A percentile compares a stretch with the other conserved stretches of the same genome.
Conservation (phyloP, 1,284 basidiomycete species). For the Rhizoctonia solani region DNA sequence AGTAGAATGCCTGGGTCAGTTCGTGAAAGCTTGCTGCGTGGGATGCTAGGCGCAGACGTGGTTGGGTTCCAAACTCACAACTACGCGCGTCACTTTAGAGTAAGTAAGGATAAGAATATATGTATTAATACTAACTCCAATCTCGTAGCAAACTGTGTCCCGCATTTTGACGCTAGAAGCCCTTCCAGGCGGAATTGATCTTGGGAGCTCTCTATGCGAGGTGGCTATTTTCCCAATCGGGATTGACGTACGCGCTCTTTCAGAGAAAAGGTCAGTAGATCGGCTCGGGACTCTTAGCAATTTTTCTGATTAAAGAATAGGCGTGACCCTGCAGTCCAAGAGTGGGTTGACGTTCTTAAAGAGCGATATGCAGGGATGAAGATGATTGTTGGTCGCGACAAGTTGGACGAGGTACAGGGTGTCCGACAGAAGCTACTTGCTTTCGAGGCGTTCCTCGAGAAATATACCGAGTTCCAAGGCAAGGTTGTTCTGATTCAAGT, state of each 20-base stretch:
- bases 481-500: slow-evolving; percentile 84
- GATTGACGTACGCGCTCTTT: slow-evolving; percentile 75
- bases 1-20: slow-evolving; percentile 33
- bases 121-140: slow-evolving; percentile 30
- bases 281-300: background rate
- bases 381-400: slow-evolving; percentile 84
- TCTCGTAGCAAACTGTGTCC: slow-evolving; percentile 68
- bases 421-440: slow-evolving; percentile 82
- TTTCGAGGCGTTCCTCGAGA: slow-evolving; percentile 82
- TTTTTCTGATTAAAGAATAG: slow-evolving; percentile 45
- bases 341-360: slow-evolving; percentile 76
- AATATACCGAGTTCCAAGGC: slow-evolving; percentile 75
- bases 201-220: slow-evolving; percentile 66
- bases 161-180: slow-evolving; percentile 82
- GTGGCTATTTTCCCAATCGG: slow-evolving; percentile 89
- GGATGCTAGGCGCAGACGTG: slow-evolving; percentile 73
- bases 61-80: slow-evolving; percentile 86
- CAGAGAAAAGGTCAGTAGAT: slow-evolving; percentile 62
- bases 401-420: slow-evolving; percentile 85
- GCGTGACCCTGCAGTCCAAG: slow-evolving; percentile 74
- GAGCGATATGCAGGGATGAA: slow-evolving; percentile 84
- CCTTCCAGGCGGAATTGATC: slow-evolving; percentile 79
- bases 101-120: background rate
- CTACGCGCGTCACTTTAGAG: slow-evolving; percentile 72
- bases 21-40: slow-evolving; percentile 59